Evolutionary conservation across 2,329 filamentous ascomycete species (phyloP).

Genomic region (Paecilomyces formosus): DNA sequence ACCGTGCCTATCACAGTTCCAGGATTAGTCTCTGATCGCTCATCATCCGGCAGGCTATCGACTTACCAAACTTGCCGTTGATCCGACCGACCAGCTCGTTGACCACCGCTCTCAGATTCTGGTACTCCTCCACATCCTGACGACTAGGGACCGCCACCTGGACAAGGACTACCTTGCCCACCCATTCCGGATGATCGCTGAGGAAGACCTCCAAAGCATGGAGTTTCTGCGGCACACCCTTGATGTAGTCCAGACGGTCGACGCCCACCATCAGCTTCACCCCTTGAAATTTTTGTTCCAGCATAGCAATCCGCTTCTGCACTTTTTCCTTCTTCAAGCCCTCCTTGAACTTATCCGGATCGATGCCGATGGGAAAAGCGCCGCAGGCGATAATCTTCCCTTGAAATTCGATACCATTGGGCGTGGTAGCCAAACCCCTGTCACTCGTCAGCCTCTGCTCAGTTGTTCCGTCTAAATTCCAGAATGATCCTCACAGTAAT

Average conservation of each 20-base stretch:
- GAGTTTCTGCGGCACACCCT: slow-evolving; percentile 90
- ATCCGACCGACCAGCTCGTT: slow-evolving; percentile 93
- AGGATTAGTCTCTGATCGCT: background rate
- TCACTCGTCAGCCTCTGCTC: background rate
- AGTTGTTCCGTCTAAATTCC: background rate
- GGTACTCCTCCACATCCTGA: slow-evolving; percentile 92
- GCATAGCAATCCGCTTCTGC: slow-evolving; percentile 70
- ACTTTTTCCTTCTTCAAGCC: slow-evolving; percentile 75
- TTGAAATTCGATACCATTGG: slow-evolving; percentile 82
- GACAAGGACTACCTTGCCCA: slow-evolving; percentile 87
- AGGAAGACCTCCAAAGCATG: slow-evolving; percentile 91
- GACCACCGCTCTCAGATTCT: slow-evolving; percentile 84
- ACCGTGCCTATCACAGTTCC: slow-evolving; percentile 56
- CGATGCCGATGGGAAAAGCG: slow-evolving; percentile 91
- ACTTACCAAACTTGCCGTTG: slow-evolving; percentile 76
- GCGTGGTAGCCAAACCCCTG: slow-evolving; percentile 56
- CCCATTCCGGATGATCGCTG: slow-evolving; percentile 91
- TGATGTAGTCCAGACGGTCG: slow-evolving; percentile 93
- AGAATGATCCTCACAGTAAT: slow-evolving; percentile 55
- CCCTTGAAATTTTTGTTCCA: slow-evolving; percentile 82
- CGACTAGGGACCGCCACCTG: slow-evolving; percentile 88
- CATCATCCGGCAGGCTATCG: background rate
- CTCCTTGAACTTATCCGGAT: slow-evolving; percentile 88
- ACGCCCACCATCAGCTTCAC: slow-evolving; percentile 93
- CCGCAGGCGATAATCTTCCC: slow-evolving; percentile 79